Percentiles rank a stretch among this genome's conserved stretches.
Evolutionary conservation across 306 rosid genomes (phyloP).

Genomic region (Hippophae tibetana): DNA sequence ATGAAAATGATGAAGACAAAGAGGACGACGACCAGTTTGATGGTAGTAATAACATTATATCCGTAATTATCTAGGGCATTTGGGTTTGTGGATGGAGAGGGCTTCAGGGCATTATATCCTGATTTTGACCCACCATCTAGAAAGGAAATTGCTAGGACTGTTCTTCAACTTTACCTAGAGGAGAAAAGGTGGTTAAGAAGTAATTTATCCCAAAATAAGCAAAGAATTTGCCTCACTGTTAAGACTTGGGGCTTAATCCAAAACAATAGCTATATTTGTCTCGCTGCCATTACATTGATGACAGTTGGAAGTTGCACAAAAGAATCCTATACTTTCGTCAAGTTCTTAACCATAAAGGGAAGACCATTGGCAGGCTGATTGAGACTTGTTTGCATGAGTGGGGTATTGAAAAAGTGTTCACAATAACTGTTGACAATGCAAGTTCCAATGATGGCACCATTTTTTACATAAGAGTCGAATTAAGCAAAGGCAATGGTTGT

Average conservation of each 20-base stretch:
- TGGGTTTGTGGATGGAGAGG: background rate
- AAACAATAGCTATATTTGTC: background rate
- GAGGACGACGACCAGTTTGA: too few species aligned
- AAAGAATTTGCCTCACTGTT: background rate
- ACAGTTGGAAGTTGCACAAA: background rate
- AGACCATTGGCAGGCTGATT: background rate
- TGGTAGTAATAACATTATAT: background rate
- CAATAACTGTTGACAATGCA: conserved; percentile 1
- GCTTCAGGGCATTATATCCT: background rate
- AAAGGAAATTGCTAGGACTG: background rate
- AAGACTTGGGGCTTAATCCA: background rate
- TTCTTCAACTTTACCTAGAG: background rate
- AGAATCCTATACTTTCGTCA: background rate
- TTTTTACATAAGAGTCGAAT: background rate
- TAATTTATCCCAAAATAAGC: background rate
- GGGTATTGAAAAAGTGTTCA: background rate
- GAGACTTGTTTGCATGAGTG: background rate
- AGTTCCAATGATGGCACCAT: background rate
- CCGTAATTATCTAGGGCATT: background rate
- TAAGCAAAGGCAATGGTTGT: background rate
- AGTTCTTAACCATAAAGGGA: background rate
- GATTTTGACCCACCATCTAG: background rate
- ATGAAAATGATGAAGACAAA: too few species aligned
- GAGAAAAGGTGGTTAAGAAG: background rate
- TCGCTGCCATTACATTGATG: background rate